phyloP scores from a whole-genome alignment of 164 flowering plant species.

The Chimonanthus praecox region DNA sequence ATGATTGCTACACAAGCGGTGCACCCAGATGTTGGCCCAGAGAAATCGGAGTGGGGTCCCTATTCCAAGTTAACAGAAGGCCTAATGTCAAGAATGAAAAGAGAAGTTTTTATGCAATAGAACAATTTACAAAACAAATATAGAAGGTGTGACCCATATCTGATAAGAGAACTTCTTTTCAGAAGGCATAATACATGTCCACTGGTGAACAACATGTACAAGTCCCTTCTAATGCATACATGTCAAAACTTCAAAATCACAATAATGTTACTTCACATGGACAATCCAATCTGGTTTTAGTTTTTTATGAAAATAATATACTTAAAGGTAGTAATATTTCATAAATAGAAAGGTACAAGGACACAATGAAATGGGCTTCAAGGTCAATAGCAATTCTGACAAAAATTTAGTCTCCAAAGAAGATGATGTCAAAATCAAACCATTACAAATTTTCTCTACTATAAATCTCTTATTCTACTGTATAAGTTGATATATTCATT shows the following conservation, averaged over 20 bases:
- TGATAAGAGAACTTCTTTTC: no score
- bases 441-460: no score
- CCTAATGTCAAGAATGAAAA: background rate
- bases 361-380: background rate
- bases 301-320: background rate
- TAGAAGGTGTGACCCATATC: background rate
- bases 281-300: background rate
- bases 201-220: background rate
- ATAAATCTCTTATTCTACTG: no score
- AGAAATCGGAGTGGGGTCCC: constrained; percentile 97
- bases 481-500: no score
- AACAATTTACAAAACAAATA: background rate
- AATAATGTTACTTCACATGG: background rate
- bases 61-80: constrained; percentile 21
- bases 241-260: background rate
- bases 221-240: background rate
- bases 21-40: constrained; percentile 96
- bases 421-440: no score
- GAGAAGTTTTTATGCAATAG: background rate
- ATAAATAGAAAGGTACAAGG: background rate
- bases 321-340: background rate
- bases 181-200: background rate
- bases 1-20: constrained; percentile 95
- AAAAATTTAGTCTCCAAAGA: background rate
- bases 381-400: background rate